Base-by-base conservation (phyloP, 352 stramenopile genomes). In the Phytophthora chlamydospora region DNA sequence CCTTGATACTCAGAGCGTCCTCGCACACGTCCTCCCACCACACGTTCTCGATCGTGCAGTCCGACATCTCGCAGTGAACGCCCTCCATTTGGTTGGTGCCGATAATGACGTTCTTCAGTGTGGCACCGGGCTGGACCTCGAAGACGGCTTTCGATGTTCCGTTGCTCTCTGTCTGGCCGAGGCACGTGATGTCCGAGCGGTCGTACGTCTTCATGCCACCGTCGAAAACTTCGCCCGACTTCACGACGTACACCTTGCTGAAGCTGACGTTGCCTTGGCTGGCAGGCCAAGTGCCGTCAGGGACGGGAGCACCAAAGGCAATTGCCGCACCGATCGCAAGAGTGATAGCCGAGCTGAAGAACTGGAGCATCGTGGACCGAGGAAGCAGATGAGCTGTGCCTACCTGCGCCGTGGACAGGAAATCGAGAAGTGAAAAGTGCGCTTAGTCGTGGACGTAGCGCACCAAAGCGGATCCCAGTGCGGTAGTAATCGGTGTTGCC, bases 91-190 rank as follows among this genome's bases (percentile, higher is more conserved):
- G 56, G 62, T 78, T 73, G 16, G 62, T 67, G 31, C 75, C 72
- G 33, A 85, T 78, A 57, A 85, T 85, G 36, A 67, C 75, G 44
- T 84, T 84, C 62, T 76, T 76, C 38, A 84, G 68, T 0, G 62
- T 76, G 39, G 48, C 68, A 36, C 68, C 68, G 3, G 68, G 21
- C 39, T 73, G 34, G 29, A 85, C 32, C 27, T 72, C 33, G 50
- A 85, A 85, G 4, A 77, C 56, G 9, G 65, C 60, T 10, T 35
- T 67, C 10, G 39, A 55, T 24, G 52, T 52, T 11, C 64, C 40
- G n/a, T 56, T 57, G 40, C 57, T 58, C 47, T 78, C 70, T 17
- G 43, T 62, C 19, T 77, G 65, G 2, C 64, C 73, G 0, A 66
- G 31, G 42, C 76, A 85, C 36, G 49, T 68, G 33, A 80, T 70